phyloP scores from a whole-genome alignment of 805 yeast species.

The Candida maris region DNA sequence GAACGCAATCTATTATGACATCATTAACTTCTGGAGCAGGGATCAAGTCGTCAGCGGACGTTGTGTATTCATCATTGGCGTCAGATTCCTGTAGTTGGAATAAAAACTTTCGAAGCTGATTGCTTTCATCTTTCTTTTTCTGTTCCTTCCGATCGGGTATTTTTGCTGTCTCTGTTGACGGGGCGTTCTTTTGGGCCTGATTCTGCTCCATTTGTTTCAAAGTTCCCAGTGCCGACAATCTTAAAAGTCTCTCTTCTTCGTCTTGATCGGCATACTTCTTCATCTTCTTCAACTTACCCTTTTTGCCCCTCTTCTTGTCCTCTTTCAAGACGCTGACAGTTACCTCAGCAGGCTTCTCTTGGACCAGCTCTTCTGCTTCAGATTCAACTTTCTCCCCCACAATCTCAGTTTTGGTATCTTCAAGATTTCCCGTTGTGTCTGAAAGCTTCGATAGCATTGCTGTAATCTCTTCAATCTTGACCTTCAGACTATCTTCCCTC shows the following conservation, averaged over 20 bases:
- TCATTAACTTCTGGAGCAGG: constrained; percentile 48
- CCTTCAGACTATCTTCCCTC: constrained; percentile 22
- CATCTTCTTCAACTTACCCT: constrained; percentile 77
- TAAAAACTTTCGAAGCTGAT: constrained; percentile 31
- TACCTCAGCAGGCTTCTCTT: constrained; percentile 13
- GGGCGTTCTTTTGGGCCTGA: constrained; percentile 10
- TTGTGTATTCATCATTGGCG: constrained; percentile 12
- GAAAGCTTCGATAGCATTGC: constrained; percentile 29
- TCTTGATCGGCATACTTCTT: constrained; percentile 88
- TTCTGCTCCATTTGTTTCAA: constrained; percentile 50
- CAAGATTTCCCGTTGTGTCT: constrained; percentile 6
- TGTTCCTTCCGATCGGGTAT: constrained; percentile 14
- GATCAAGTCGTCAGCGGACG: constrained; percentile 33
- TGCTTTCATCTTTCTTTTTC: constrained; percentile 29
- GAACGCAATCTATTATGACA: constrained; percentile 58
- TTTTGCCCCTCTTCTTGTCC: constrained; percentile 67
- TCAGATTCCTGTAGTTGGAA: constrained; percentile 24
- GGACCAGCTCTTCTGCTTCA: constrained; percentile 8
- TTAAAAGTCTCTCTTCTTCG: constrained; percentile 71
- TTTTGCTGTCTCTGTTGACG: constrained; percentile 4
- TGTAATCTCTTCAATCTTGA: constrained; percentile 29
- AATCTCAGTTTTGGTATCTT: constrained; percentile 7
- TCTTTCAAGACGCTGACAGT: constrained; percentile 32
- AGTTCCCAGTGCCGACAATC: constrained; percentile 84
- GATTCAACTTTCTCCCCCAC: constrained; percentile 8